Percentiles rank a stretch among this genome's conserved stretches.
phyloP scores from a whole-genome alignment of 352 stramenopile genomes.

The Blastocystis sp. region DNA sequence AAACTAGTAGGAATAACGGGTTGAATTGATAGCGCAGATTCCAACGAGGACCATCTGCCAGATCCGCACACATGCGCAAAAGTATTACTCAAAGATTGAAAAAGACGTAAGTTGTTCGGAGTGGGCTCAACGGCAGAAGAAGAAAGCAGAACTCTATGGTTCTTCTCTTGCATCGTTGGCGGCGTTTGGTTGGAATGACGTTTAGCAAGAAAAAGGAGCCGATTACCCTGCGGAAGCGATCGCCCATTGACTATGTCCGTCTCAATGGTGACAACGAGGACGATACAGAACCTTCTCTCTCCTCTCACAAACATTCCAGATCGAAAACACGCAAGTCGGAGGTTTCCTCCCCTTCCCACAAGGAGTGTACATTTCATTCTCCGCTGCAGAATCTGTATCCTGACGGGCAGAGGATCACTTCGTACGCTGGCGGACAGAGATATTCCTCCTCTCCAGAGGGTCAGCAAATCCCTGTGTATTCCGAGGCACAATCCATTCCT shows the following conservation, averaged over 20 bases:
- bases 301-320: too few relatives aligned
- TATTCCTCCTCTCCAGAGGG: too few relatives aligned
- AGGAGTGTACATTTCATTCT: too few relatives aligned
- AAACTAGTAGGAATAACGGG: background rate
- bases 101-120: background rate
- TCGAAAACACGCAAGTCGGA: too few relatives aligned
- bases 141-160: background rate
- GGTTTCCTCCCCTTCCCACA: too few relatives aligned
- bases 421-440: too few relatives aligned
- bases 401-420: too few relatives aligned
- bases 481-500: too few relatives aligned
- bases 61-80: conserved; percentile 8
- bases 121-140: background rate
- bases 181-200: background rate
- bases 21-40: background rate
- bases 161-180: background rate
- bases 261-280: too few relatives aligned
- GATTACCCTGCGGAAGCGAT: background rate
- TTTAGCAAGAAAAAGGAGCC: background rate
- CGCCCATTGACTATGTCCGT: background rate
- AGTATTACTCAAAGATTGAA: conserved; percentile 3
- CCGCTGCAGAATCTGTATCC: too few relatives aligned
- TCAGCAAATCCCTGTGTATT: too few relatives aligned
- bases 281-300: too few relatives aligned
- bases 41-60: background rate